These are phyloP conservation scores for Gastrodia elata DNA, from an alignment of 106 monocot species.

Conservation along the genomic window DNA sequence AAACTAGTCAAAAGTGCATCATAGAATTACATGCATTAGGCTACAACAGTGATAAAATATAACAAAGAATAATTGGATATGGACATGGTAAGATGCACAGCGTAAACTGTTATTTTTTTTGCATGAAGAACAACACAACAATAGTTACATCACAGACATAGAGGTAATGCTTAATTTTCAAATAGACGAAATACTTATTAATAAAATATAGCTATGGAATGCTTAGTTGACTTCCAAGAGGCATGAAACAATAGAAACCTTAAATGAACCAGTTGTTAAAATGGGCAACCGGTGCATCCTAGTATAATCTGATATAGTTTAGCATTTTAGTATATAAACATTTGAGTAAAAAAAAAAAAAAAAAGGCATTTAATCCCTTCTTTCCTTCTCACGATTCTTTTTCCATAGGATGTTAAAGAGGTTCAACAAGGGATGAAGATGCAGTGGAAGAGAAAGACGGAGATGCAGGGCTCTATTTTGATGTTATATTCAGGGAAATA, in stretches of 20 bases:
- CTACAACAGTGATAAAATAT: neutral
- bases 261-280: neutral
- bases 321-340: neutral
- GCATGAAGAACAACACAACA: neutral
- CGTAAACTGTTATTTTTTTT: neutral
- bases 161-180: neutral
- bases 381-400: no score
- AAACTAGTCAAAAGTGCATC: slow-evolving; percentile 2
- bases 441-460: no score
- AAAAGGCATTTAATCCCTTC: no score
- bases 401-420: no score
- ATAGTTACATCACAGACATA: neutral
- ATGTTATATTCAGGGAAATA: no score
- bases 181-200: neutral
- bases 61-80: neutral
- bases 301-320: neutral
- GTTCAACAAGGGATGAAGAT: no score
- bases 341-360: no score
- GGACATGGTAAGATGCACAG: neutral
- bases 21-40: neutral
- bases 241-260: neutral
- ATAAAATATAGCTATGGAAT: neutral
- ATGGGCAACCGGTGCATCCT: neutral
- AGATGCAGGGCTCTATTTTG: no score
- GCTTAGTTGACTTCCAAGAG: neutral